A percentile compares a stretch with the other conserved stretches of the same genome.
These are phyloP conservation scores for Cymbopogon flexuosus DNA, from an alignment of 202 grass and related monocot species.

Conservation along the genomic window DNA sequence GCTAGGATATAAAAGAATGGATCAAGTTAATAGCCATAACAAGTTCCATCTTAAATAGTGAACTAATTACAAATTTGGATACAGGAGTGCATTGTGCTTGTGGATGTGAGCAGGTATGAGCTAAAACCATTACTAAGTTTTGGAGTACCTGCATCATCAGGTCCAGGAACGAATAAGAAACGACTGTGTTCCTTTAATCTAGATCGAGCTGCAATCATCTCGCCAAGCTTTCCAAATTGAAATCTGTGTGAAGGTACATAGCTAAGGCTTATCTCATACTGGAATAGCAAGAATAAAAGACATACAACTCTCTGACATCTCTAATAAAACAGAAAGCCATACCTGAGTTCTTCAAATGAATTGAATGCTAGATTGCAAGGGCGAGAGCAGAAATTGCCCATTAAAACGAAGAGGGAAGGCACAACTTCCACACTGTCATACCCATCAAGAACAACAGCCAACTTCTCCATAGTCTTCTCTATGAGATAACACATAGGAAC, in stretches of 20 bases:
- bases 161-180: conserved; percentile 86
- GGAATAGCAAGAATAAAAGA: conserved; percentile 3
- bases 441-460: conserved; percentile 78
- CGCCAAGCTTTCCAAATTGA: conserved; percentile 85
- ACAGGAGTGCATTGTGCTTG: background rate
- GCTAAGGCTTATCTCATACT: conserved; percentile 15
- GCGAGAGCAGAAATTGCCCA: conserved; percentile 92
- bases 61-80: conserved; percentile 3
- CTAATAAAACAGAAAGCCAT: conserved; percentile 2
- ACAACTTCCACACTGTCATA: conserved; percentile 86
- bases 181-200: conserved; percentile 77
- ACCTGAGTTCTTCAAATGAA: conserved; percentile 86
- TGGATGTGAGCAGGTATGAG: conserved; percentile 6
- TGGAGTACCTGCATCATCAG: conserved; percentile 82
- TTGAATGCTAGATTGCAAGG: conserved; percentile 79
- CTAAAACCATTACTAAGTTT: conserved; percentile 17
- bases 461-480: conserved; percentile 86
- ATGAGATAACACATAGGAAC: conserved; percentile 40
- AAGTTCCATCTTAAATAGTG: background rate
- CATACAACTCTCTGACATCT: conserved; percentile 16
- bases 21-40: conserved; percentile 19
- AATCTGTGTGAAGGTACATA: conserved; percentile 45
- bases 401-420: conserved; percentile 88
- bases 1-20: conserved; percentile 6
- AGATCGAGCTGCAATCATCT: conserved; percentile 72